phyloP scores from a whole-genome alignment of 2,329 filamentous ascomycete species.

The Curvularia lunata region DNA sequence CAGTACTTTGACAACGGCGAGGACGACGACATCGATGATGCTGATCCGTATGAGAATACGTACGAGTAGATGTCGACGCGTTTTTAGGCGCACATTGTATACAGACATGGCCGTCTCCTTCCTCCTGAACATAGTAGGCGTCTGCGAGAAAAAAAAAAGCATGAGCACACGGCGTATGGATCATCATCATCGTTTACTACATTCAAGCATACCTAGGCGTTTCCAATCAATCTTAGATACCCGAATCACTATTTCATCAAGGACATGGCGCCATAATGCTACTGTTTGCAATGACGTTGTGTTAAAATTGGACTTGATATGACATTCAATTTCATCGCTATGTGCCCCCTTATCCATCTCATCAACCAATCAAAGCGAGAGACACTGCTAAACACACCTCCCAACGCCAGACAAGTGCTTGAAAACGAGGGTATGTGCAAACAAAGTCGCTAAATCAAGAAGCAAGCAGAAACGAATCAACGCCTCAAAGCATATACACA shows the following conservation, averaged over 20 bases:
- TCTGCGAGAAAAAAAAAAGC: background rate
- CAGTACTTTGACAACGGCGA: slow-evolving; percentile 61
- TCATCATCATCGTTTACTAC: background rate
- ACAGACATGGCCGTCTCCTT: too few species aligned
- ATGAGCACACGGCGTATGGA: background rate
- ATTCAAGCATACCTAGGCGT: slow-evolving; percentile 16
- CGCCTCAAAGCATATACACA: background rate
- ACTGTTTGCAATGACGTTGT: background rate
- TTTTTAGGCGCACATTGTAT: too few species aligned
- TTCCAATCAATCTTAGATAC: slow-evolving; percentile 27
- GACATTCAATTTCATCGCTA: slow-evolving; percentile 5
- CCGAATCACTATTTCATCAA: slow-evolving; percentile 12
- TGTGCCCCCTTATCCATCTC: background rate
- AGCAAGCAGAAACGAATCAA: background rate
- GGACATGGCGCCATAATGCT: background rate
- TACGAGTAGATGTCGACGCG: slow-evolving; percentile 34
- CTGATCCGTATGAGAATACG: slow-evolving; percentile 45
- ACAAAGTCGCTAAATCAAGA: background rate
- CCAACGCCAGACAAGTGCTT: slow-evolving; percentile 2
- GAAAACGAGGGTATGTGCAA: slow-evolving; percentile 11
- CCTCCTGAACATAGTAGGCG: background rate
- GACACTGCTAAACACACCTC: background rate
- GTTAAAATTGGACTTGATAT: background rate
- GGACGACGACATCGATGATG: slow-evolving; percentile 55
- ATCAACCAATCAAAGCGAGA: background rate